Conservation (phyloP, 2,329 filamentous ascomycete genomes). For the Hypoxylon rubiginosum region DNA sequence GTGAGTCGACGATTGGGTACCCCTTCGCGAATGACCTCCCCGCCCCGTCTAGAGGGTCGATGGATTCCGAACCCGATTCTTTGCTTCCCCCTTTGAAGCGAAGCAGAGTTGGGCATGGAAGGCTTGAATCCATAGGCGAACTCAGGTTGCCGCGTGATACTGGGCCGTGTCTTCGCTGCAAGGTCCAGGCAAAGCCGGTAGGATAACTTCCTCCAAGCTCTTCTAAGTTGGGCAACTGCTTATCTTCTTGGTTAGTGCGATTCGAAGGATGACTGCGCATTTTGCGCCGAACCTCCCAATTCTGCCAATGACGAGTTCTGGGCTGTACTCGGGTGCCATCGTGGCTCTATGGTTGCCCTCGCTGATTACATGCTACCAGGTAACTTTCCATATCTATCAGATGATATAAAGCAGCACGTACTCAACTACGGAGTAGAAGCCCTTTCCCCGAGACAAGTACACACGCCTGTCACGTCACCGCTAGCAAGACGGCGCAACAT, state of each 20-base stretch:
- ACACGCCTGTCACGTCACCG: constrained; percentile 65
- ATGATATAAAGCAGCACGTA: constrained; percentile 19
- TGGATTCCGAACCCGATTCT: constrained; percentile 64
- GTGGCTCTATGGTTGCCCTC: constrained; percentile 62
- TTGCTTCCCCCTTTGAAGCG: constrained; percentile 68
- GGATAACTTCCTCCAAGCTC: constrained; percentile 38
- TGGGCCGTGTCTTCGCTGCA: constrained; percentile 66
- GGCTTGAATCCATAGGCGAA: constrained; percentile 70
- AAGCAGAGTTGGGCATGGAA: constrained; percentile 65
- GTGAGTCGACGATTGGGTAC: constrained; percentile 57
- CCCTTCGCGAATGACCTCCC: constrained; percentile 58
- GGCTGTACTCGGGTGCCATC: constrained; percentile 65
- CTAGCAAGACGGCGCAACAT: constrained; percentile 63
- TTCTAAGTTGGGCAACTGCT: constrained; percentile 32
- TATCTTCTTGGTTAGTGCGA: constrained; percentile 61
- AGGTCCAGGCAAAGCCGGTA: constrained; percentile 62
- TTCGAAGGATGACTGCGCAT: constrained; percentile 62
- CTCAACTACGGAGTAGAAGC: constrained; percentile 55
- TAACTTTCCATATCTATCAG: constrained; percentile 48
- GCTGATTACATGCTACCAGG: constrained; percentile 65
- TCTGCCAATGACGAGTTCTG: constrained; percentile 61
- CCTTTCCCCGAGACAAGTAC: constrained; percentile 62
- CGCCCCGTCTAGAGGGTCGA: constrained; percentile 55
- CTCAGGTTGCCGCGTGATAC: constrained; percentile 63
- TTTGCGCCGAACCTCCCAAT: constrained; percentile 58